Evolutionary conservation across 2,329 filamentous ascomycete genomes (phyloP), one percentile per base, ranked within the genome.

Genomic region (Scedosporium aurantiacum): DNA sequence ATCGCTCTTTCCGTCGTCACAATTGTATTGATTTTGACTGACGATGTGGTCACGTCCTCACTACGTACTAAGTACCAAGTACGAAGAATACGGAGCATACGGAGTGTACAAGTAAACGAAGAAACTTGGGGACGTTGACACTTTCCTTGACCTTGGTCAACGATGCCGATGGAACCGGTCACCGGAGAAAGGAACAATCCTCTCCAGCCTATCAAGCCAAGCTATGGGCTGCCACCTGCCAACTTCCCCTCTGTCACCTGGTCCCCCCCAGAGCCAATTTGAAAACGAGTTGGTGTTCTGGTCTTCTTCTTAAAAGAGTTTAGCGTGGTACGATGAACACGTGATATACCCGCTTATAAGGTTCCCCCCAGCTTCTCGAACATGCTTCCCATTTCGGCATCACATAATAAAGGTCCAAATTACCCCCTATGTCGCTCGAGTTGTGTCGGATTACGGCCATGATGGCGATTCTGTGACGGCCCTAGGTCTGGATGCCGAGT

Each of bases 341-440:
- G 50, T 54, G 50, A 54, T 23, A 14, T 27, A 23, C 23, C 23
- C 21, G 50, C 50, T 54, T 54, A 54, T 37, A 57, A 40, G 47
- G 40, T 28, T 60, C 32, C 58, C n/a, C 55, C 58, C 58, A 60
- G 58, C 58, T 60, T 58, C 58, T 60, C 27, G 23, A 52, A 60
- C 41, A 18, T 60, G 58, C 45, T 41, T 60, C 58, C 58, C 32
- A 60, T 60, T 40, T 47, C 45, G 47, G 58, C 47, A 60, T 55
- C 58, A 21, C 58, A 55, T 54, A 40, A 54, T 40, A 40, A 55
- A 55, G 45, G 27, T 54, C 32, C 32, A 60, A 55, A 60, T 60
- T 60, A 40, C 58, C 58, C 58, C 28, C 47, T 50, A 55, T 40
- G 28, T 55, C 52, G 23, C 27, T 37, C 21, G 47, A 32, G 37